Conservation (phyloP, 2,329 filamentous ascomycete species). For the Lecanicillium sp. region DNA sequence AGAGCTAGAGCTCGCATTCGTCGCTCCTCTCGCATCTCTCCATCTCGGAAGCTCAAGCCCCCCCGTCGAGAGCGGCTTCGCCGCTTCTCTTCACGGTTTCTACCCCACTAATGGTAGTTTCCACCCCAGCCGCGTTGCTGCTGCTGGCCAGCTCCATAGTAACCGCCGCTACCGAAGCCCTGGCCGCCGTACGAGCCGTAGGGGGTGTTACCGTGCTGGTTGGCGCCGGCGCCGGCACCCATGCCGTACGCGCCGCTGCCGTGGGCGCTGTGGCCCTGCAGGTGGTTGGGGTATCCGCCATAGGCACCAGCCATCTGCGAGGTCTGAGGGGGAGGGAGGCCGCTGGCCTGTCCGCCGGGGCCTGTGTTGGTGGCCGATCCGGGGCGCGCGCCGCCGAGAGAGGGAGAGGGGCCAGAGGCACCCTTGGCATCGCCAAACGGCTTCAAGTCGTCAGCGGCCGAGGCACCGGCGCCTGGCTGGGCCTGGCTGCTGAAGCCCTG, state of each 20-base stretch:
- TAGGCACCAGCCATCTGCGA: constrained; percentile 50
- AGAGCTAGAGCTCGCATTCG: constrained; percentile 3
- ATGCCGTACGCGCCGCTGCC: constrained; percentile 51
- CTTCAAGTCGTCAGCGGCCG: constrained; percentile 48
- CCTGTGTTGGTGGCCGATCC: constrained; percentile 52
- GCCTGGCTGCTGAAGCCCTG: constrained; percentile 48
- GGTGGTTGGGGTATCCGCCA: constrained; percentile 49
- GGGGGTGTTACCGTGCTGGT: constrained; percentile 46
- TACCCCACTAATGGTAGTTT: constrained; percentile 49
- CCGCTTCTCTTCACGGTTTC: constrained; percentile 21
- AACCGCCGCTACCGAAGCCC: constrained; percentile 43
- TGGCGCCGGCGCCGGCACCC: constrained; percentile 43
- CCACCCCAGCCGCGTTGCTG: constrained; percentile 52
- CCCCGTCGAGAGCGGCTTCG: constrained; percentile 7
- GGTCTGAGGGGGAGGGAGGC: constrained; percentile 50
- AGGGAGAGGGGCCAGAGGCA: constrained; percentile 49
- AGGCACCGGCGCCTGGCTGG: constrained; percentile 38
- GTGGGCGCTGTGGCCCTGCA: constrained; percentile 48
- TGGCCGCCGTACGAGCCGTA: constrained; percentile 49
- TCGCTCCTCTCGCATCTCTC: constrained; percentile 4
- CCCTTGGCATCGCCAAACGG: constrained; percentile 52
- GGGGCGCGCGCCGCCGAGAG: constrained; percentile 49
- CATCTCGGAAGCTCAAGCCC: constrained; percentile 3
- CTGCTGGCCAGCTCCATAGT: constrained; percentile 33
- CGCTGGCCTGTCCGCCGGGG: constrained; percentile 39